phyloP scores from a whole-genome alignment of 768 basidiomycete genomes.

The Mycena polygramma region DNA sequence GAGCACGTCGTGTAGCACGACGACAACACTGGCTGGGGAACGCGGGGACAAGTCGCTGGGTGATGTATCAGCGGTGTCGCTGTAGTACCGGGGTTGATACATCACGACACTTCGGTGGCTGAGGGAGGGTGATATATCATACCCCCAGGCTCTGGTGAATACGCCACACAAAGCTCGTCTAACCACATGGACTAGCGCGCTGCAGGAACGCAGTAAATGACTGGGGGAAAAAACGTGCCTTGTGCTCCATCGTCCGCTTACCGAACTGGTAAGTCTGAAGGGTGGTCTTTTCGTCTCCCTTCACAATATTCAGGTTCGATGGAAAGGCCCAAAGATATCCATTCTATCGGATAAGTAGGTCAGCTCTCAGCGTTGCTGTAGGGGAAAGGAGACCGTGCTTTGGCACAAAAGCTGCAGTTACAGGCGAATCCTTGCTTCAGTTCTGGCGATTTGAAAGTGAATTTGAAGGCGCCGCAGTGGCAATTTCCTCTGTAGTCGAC shows the following conservation, averaged over 20 bases:
- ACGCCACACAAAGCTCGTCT: too few species aligned
- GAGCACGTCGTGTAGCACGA: too few species aligned
- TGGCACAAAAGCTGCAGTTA: slow-evolving; percentile 31
- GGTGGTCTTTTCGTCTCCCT: slow-evolving; percentile 28
- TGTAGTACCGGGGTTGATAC: too few species aligned
- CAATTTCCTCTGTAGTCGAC: slow-evolving; percentile 33
- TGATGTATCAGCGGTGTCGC: too few species aligned
- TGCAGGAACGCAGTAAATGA: too few species aligned
- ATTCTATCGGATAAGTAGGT: slow-evolving; percentile 7
- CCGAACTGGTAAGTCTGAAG: slow-evolving; percentile 32
- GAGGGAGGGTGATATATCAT: too few species aligned
- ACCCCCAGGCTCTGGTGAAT: too few species aligned
- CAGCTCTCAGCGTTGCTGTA: background rate
- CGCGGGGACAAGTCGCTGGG: too few species aligned
- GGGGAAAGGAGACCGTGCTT: slow-evolving; percentile 1
- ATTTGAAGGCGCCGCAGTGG: slow-evolving; percentile 37
- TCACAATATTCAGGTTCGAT: slow-evolving; percentile 16
- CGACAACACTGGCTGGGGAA: too few species aligned
- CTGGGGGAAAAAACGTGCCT: slow-evolving; percentile 9
- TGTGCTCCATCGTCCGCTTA: slow-evolving; percentile 20
- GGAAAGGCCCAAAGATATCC: slow-evolving; percentile 31
- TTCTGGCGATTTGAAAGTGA: slow-evolving; percentile 22
- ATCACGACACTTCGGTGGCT: too few species aligned
- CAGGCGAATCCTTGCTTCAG: slow-evolving; percentile 12
- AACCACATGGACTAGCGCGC: background rate